Conservation (phyloP, 2,329 filamentous ascomycete species). For the Davidsoniella australis region DNA sequence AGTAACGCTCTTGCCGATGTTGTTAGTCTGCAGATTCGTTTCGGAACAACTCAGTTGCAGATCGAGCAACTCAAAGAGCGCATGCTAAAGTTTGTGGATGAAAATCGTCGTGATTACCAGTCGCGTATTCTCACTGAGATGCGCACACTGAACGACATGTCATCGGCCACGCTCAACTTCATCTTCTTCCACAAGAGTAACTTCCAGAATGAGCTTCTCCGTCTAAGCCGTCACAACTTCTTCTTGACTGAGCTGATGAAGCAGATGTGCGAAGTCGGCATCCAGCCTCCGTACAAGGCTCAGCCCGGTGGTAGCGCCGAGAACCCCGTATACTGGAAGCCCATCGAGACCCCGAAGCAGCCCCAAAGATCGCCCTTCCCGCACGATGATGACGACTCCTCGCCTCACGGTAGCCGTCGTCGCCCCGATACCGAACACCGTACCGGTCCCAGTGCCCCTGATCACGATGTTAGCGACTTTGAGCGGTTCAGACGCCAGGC, state of each 20-base stretch:
- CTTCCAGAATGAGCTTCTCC: slow-evolving; percentile 86
- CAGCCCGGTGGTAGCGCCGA: slow-evolving; percentile 53
- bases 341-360: slow-evolving; percentile 13
- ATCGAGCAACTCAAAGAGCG: slow-evolving; percentile 68
- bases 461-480: neutral
- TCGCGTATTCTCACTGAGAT: slow-evolving; percentile 75
- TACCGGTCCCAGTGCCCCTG: neutral
- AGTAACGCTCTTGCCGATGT: slow-evolving; percentile 79
- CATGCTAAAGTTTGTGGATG: slow-evolving; percentile 66
- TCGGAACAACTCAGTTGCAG: slow-evolving; percentile 67
- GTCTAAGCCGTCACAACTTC: slow-evolving; percentile 79
- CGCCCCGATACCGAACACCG: neutral
- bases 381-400: slow-evolving; percentile 4
- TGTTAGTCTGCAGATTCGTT: slow-evolving; percentile 68
- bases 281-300: slow-evolving; percentile 52
- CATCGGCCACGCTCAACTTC: slow-evolving; percentile 75
- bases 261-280: slow-evolving; percentile 65
- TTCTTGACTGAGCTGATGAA: slow-evolving; percentile 86
- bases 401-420: slow-evolving; percentile 4
- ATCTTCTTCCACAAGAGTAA: slow-evolving; percentile 97
- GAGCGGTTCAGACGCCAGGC: slow-evolving; percentile 1
- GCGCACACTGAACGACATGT: slow-evolving; percentile 61
- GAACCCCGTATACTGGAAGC: slow-evolving; percentile 42
- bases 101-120: slow-evolving; percentile 81
- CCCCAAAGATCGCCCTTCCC: neutral